Evolutionary conservation across 192 early-diverging fungal genomes (phyloP).

Genomic region (Linnemannia exigua): DNA sequence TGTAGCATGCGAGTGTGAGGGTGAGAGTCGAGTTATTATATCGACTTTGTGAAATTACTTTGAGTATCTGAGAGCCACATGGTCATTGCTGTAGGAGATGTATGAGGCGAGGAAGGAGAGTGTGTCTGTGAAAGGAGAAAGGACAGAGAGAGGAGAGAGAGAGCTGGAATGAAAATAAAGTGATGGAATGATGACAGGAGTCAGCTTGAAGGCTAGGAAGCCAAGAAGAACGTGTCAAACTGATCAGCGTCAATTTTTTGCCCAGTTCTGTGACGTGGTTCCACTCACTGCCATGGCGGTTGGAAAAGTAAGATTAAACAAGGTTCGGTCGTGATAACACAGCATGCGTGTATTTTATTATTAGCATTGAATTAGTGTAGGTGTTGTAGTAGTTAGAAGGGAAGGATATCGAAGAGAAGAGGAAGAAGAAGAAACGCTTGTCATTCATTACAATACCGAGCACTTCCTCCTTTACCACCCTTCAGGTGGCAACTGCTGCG

Average conservation of each 20-base stretch:
- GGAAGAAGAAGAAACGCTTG: not conserved
- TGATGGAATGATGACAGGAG: not conserved
- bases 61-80: slow-evolving; percentile 53
- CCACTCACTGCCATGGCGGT: not conserved
- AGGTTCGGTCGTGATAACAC: not conserved
- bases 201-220: not conserved
- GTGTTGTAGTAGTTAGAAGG: not conserved
- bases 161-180: not conserved
- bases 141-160: not conserved
- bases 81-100: not conserved
- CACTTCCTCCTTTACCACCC: not conserved
- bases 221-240: not conserved
- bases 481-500: slow-evolving; percentile 4
- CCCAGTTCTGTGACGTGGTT: not conserved
- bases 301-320: not conserved
- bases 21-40: too few relatives aligned
- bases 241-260: not conserved
- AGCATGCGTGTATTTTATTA: not conserved
- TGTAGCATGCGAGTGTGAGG: not conserved
- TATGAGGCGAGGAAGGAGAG: not conserved
- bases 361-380: slow-evolving; percentile 9
- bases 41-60: slow-evolving; percentile 30
- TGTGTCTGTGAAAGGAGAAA: too few relatives aligned
- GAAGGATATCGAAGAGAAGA: not conserved
- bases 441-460: not conserved